Evolutionary conservation across 805 yeast species (phyloP).

Genomic region (Wickerhamomyces hampshirensis): DNA sequence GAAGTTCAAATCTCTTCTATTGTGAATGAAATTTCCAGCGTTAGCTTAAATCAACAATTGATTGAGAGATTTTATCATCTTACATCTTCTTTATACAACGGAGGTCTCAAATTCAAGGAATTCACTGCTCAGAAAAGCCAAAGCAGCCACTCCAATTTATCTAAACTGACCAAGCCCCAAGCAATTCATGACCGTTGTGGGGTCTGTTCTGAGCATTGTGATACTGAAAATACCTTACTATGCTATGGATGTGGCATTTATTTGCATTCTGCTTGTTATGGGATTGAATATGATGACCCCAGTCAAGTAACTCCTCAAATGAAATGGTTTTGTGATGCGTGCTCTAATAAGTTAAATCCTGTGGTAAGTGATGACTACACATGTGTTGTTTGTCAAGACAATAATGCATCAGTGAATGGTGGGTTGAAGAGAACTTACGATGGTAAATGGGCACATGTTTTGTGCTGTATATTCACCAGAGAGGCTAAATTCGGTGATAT

Average conservation of each 20-base stretch:
- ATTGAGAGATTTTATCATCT: constrained; percentile 14
- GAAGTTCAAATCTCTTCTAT: constrained; percentile 6
- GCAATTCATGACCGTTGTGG: too few species aligned
- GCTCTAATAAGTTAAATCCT: constrained; percentile 67
- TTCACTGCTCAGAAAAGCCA: constrained; percentile 19
- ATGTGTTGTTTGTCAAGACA: constrained; percentile 54
- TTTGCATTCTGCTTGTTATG: constrained; percentile 72
- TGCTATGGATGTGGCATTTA: constrained; percentile 66
- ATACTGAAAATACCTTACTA: constrained; percentile 36
- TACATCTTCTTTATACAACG: constrained; percentile 13
- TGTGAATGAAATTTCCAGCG: constrained; percentile 2
- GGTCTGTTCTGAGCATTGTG: constrained; percentile 45
- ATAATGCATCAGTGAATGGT: constrained; percentile 36
- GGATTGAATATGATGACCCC: constrained; percentile 33
- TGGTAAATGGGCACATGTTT: constrained; percentile 74
- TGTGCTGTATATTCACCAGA: constrained; percentile 59
- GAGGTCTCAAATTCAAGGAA: constrained; percentile 17
- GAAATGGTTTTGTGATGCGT: constrained; percentile 78
- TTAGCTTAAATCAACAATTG: constrained; percentile 9
- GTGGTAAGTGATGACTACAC: constrained; percentile 48
- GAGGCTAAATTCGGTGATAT: constrained; percentile 40
- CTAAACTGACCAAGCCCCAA: too few species aligned
- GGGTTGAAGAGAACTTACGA: constrained; percentile 62
- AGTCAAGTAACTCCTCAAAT: constrained; percentile 18
- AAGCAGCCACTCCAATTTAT: too few species aligned